Base-by-base conservation (phyloP, 2,329 filamentous ascomycete genomes). In the Aphanocladium album region DNA sequence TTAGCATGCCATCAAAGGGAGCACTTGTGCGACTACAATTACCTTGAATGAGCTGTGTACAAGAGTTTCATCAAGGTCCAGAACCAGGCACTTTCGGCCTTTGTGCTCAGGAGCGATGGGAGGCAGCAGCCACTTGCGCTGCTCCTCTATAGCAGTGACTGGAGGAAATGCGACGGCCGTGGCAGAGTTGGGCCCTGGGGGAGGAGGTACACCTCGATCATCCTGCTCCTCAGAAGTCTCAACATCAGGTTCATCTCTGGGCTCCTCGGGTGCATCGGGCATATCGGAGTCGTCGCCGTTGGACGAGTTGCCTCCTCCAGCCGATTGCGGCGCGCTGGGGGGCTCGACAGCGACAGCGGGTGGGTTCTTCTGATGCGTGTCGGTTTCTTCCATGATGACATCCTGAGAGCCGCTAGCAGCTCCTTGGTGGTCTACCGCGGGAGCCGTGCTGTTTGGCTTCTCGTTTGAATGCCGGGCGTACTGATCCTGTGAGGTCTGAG, bases 31-130 rank as follows among this genome's bases (percentile, higher is more conserved):
- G 52, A 17, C 25, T 35, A 2, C 33, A 6, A 64, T 71, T 79
- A 96, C 93, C 85, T 99, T 99, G 78, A 99, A 99, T 67, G 95
- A 98, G 74, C 95, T 98, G 78, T 99, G 95, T 25, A 99, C 95
- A 57, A 99, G 78, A 1, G 95, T 99, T 75, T 99, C 95, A 67
- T 99, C 95, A 63, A 99, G 79, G 78, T 99, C 95, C 50, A 99
- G 82, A 19, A 99, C 93, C 45, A 99, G 79, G 69, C 95, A 99
- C 75, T 99, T 99, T 71, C 90, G 88, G 30, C 92, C 91, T 74
- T 89, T 87, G 68, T 95, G 86, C 67, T 90, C 88, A 27, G 91
- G 88, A 45, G 87, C 81, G 66, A 93, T 84, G 1, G 93, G 88
- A n/a, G 92, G 92, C 59, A 99, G 78, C 39, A 99, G 80, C 76